A percentile compares a stretch with the other conserved stretches of the same genome.
These are phyloP conservation scores for Trichocladium antarcticum DNA, from an alignment of 495 filamentous ascomycete genomes.

Conservation along the genomic window DNA sequence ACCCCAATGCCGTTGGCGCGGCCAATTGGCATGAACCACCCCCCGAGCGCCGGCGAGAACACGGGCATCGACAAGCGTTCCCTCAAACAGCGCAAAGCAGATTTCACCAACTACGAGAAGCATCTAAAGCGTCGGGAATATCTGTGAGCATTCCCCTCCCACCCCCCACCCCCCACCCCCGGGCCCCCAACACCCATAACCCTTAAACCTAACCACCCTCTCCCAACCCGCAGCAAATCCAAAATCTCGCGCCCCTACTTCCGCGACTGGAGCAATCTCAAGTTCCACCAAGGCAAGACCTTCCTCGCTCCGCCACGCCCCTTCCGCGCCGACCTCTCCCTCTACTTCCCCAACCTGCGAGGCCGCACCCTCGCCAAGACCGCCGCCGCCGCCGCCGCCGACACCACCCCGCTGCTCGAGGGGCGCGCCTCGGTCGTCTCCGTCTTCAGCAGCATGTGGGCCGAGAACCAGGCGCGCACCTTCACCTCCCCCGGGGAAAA, in stretches of 20 bases:
- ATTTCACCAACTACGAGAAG: constrained; percentile 75
- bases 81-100: constrained; percentile 57
- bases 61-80: constrained; percentile 60
- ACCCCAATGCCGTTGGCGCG: constrained; percentile 58
- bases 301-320: constrained; percentile 67
- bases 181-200: neutral
- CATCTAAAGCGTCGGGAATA: constrained; percentile 60
- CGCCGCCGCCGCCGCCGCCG: constrained; percentile 24
- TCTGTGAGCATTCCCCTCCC: constrained; percentile 43
- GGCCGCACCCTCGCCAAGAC: constrained; percentile 57
- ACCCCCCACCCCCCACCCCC: neutral
- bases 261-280: constrained; percentile 79
- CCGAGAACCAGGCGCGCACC: constrained; percentile 60
- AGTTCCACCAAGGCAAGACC: constrained; percentile 73
- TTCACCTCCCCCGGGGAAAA: constrained; percentile 57
- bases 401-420: constrained; percentile 62
- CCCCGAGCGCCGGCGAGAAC: constrained; percentile 68
- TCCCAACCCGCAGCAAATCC: constrained; percentile 31
- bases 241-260: constrained; percentile 76
- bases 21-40: constrained; percentile 67
- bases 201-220: neutral
- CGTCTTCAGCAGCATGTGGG: constrained; percentile 75
- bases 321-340: constrained; percentile 62
- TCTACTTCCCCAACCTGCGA: constrained; percentile 87
- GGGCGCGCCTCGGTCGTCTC: constrained; percentile 67